phyloP scores from a whole-genome alignment of 345 rosid species.

The Citrus trifoliata region DNA sequence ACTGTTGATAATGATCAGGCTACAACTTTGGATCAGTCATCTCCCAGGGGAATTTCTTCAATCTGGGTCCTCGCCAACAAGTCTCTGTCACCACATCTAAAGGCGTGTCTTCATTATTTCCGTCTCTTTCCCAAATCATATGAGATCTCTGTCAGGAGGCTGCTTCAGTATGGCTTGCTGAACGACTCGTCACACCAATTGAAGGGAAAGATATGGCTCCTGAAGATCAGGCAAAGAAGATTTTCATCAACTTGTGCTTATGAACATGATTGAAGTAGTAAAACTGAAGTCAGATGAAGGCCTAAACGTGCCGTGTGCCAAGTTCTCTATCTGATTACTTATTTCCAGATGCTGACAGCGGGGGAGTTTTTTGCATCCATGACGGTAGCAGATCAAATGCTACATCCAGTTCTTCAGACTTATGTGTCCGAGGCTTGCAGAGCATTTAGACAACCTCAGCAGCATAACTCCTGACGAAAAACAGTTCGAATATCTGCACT shows the following conservation, averaged over 20 bases:
- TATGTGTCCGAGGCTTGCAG: slow-evolving; percentile 16
- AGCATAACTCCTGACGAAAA: background rate
- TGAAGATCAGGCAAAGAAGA: slow-evolving; percentile 11
- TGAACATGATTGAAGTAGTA: slow-evolving; percentile 27
- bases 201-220: background rate
- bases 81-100: slow-evolving; percentile 13
- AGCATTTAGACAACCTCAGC: background rate
- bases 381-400: no score
- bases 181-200: slow-evolving; percentile 15
- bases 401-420: background rate
- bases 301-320: slow-evolving; percentile 22
- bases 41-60: no score
- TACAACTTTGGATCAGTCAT: no score
- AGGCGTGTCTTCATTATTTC: slow-evolving; percentile 32
- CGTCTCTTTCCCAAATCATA: slow-evolving; percentile 32
- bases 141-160: slow-evolving; percentile 33
- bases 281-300: slow-evolving; percentile 30
- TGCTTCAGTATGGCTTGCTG: slow-evolving; percentile 36
- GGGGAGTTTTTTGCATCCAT: no score
- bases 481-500: slow-evolving; percentile 3
- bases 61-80: background rate
- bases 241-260: slow-evolving; percentile 13
- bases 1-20: background rate
- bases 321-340: background rate
- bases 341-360: background rate